phyloP scores from a whole-genome alignment of 2,329 filamentous ascomycete genomes.

The Verticillium tricorpus region DNA sequence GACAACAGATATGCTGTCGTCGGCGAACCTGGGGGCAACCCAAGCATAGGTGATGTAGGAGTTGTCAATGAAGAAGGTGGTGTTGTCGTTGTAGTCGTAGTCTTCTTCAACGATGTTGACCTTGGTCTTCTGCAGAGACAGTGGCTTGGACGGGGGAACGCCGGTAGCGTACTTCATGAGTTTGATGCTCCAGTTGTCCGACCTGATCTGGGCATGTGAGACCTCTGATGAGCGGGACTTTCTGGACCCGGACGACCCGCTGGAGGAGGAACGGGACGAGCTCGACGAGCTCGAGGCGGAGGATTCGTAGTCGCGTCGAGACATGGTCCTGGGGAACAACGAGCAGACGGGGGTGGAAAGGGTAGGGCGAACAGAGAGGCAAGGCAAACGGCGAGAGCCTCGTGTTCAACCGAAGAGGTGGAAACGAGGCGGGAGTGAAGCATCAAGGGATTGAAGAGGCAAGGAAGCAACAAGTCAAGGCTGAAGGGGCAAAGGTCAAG shows the following conservation, averaged over 20 bases:
- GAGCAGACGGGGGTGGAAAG: neutral
- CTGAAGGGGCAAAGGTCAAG: neutral
- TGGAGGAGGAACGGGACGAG: conserved; percentile 2
- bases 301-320: conserved; percentile 5
- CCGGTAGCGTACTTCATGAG: conserved; percentile 13
- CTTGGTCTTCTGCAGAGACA: conserved; percentile 10
- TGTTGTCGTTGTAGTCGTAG: conserved; percentile 7
- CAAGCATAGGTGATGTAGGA: conserved; percentile 9
- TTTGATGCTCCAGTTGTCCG: conserved; percentile 8
- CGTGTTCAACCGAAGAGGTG: neutral
- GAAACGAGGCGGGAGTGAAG: neutral
- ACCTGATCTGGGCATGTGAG: conserved; percentile 9
- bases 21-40: conserved; percentile 10
- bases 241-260: conserved; percentile 7
- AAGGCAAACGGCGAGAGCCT: neutral
- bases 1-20: conserved; percentile 9
- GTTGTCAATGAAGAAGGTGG: conserved; percentile 6
- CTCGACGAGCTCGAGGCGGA: conserved; percentile 5
- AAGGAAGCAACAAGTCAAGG: neutral
- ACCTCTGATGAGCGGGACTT: conserved; percentile 10
- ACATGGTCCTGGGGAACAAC: neutral
- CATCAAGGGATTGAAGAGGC: neutral
- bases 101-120: conserved; percentile 4
- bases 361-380: neutral
- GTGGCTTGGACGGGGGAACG: conserved; percentile 5